Conservation (phyloP, 2,329 filamentous ascomycete species). For the Tolypocladium capitatum region DNA sequence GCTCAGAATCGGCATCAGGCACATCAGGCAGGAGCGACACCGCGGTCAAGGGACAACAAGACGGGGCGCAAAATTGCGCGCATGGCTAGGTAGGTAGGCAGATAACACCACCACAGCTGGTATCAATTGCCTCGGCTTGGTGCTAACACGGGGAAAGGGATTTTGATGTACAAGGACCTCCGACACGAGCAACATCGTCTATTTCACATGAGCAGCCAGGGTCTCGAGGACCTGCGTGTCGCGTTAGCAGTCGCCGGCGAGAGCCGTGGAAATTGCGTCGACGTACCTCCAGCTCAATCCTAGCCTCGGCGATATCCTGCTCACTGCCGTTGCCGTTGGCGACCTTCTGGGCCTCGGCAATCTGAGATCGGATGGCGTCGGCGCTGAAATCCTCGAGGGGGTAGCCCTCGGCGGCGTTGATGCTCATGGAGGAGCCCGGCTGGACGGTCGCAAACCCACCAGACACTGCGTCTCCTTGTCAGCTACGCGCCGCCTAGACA, state of each 20-base stretch:
- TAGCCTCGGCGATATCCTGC: conserved; percentile 95
- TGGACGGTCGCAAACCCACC: conserved; percentile 96
- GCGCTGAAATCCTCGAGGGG: conserved; percentile 90
- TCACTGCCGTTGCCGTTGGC: conserved; percentile 82
- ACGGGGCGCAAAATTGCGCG: background rate
- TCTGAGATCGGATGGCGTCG: conserved; percentile 79
- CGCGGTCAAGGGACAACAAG: background rate
- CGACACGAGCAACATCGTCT: conserved; percentile 37
- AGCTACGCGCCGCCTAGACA: background rate
- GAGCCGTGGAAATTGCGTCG: background rate
- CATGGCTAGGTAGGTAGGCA: background rate
- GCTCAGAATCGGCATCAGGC: background rate
- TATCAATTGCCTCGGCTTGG: conserved; percentile 22
- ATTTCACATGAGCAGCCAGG: conserved; percentile 70
- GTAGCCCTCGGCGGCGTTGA: conserved; percentile 96
- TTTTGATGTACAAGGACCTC: conserved; percentile 29
- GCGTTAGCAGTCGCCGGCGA: background rate
- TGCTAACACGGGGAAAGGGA: conserved; percentile 20
- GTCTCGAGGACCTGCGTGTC: conserved; percentile 60
- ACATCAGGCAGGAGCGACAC: background rate
- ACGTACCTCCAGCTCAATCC: conserved; percentile 91
- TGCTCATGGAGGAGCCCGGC: conserved; percentile 87
- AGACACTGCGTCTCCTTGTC: conserved; percentile 50
- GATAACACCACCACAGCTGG: conserved; percentile 15
- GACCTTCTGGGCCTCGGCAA: conserved; percentile 92